Evolutionary conservation across 148 eudicot species (phyloP), one percentile per base, ranked within the genome.

Genomic region (Talinum fruticosum): DNA sequence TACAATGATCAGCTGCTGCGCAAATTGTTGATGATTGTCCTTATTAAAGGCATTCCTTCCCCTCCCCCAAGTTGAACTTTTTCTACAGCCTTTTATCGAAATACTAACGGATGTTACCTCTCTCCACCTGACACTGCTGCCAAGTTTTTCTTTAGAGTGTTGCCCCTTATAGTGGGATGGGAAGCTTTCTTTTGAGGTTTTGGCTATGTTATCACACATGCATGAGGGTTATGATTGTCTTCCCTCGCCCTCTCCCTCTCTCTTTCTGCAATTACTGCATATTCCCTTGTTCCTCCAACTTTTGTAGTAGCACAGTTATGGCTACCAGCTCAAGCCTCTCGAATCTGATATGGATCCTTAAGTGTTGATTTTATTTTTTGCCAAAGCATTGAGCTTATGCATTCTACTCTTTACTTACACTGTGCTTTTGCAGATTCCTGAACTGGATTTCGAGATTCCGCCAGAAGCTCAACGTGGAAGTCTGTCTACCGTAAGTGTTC

Each of bases 381-480:
- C 69, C 8, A 32, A 53, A 6, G 49, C 16, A 7, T 71, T 38
- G 29, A 44, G 66, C 78, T 36, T 24, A n/a, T 23, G 49, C 32
- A 4, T 29, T 77, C n/a, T 44, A 47, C 41, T 23, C 3, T 41
- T 68, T 74, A 66, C 79, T 82, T 59, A 82, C 24, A 45, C 23
- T 28, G 53, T 69, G 33, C 71, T 71, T 71, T 69, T 85, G 85
- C 84, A 96, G 99, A 86, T 96, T 71, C 97, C 94, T 76, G 97
- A 96, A 86, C 82, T 96, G 78, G 99, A 93, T 76, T 96, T 96
- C 70, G 99, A 96, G 92, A 96, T 96, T 61, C 99, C 99, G 34
- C 93, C 94, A 6, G 97, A 93, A 85, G 88, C 99, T 82, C 99
- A 96, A 81, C 93, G 97, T 81, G 99, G 99, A 57, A 91, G 92